Percentiles rank a stretch among this genome's conserved stretches.
Conservation (phyloP, 495 filamentous ascomycete species). For the Penicillium verhagenii region DNA sequence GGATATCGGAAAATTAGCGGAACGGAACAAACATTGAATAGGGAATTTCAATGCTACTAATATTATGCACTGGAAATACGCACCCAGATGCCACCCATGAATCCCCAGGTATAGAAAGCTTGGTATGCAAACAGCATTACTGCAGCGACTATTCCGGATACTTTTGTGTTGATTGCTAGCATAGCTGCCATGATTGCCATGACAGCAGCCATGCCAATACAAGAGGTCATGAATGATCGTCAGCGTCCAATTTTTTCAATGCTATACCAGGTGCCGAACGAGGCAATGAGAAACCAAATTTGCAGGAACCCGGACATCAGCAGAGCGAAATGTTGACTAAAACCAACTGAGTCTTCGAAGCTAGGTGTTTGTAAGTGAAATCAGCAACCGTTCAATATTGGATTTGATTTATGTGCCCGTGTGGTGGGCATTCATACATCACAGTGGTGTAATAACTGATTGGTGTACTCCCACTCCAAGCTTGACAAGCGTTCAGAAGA, state of each 20-base stretch:
- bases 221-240: constrained; percentile 23
- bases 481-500: constrained; percentile 26
- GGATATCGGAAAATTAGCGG: background rate
- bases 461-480: constrained; percentile 25
- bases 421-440: background rate
- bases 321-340: constrained; percentile 18
- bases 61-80: background rate
- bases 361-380: background rate
- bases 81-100: constrained; percentile 20
- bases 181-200: constrained; percentile 14
- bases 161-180: constrained; percentile 7
- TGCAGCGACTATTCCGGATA: constrained; percentile 13
- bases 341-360: constrained; percentile 25
- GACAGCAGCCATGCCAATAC: constrained; percentile 20
- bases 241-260: constrained; percentile 23
- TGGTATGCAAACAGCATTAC: constrained; percentile 19
- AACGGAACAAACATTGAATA: background rate
- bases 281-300: constrained; percentile 28
- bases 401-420: no score
- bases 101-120: constrained; percentile 22
- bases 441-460: constrained; percentile 20
- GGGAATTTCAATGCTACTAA: no score
- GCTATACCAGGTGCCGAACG: constrained; percentile 28
- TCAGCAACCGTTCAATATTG: no score
- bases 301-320: constrained; percentile 30